Conservation (phyloP, 768 basidiomycete genomes). For the Boletellus emodensis region DNA sequence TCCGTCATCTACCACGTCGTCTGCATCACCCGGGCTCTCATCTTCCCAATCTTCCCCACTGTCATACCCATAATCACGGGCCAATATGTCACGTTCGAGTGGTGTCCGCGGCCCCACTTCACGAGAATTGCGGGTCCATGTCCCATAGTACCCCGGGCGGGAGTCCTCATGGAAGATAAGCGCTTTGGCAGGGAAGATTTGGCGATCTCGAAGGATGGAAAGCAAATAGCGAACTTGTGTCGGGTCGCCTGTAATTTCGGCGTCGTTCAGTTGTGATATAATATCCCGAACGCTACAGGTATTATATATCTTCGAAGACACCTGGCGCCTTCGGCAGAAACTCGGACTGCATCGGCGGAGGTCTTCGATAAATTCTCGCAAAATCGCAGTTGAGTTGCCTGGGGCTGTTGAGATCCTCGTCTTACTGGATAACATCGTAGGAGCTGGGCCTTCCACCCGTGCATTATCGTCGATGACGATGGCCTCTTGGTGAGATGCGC, state of each 20-base stretch:
- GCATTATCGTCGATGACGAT: slow-evolving; percentile 55
- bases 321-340: slow-evolving; percentile 17
- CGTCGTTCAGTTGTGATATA: slow-evolving; percentile 66
- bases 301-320: slow-evolving; percentile 28
- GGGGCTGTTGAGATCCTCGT: not conserved
- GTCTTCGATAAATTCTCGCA: slow-evolving; percentile 21
- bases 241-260: slow-evolving; percentile 72
- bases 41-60: slow-evolving; percentile 97
- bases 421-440: slow-evolving; percentile 4
- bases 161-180: slow-evolving; percentile 81
- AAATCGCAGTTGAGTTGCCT: slow-evolving; percentile 1
- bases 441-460: slow-evolving; percentile 12
- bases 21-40: slow-evolving; percentile 71
- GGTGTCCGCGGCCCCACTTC: slow-evolving; percentile 81
- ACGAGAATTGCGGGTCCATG: slow-evolving; percentile 82
- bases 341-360: slow-evolving; percentile 29
- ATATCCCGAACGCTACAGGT: slow-evolving; percentile 45
- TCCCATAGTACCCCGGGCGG: slow-evolving; percentile 92
- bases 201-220: slow-evolving; percentile 56
- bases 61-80: slow-evolving; percentile 88
- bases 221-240: slow-evolving; percentile 63
- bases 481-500: slow-evolving; percentile 37
- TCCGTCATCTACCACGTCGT: slow-evolving; percentile 59
- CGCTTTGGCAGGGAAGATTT: slow-evolving; percentile 67
- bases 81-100: slow-evolving; percentile 69